phyloP scores from a whole-genome alignment of 192 early-diverging fungal species.

The Coemansia sp. region DNA sequence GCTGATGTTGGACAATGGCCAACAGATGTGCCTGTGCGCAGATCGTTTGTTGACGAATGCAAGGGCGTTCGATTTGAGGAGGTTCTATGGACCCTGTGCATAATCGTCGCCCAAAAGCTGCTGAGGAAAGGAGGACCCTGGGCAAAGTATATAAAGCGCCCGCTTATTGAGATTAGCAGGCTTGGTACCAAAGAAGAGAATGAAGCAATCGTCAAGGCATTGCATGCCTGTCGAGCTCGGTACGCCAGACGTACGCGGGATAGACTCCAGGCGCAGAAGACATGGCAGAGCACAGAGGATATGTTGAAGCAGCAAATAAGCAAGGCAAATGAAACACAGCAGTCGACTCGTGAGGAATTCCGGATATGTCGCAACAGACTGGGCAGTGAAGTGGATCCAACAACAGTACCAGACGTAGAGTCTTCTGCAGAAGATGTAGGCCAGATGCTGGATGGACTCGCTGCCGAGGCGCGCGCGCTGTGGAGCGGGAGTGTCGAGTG shows the following conservation, averaged over 20 bases:
- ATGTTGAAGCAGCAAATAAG: constrained; percentile 6
- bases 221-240: constrained; percentile 15
- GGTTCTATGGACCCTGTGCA: constrained; percentile 33
- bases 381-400: background rate
- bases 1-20: constrained; percentile 27
- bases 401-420: constrained; percentile 19
- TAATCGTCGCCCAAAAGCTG: constrained; percentile 7
- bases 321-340: background rate
- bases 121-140: constrained; percentile 7
- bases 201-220: background rate
- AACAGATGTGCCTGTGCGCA: constrained; percentile 32
- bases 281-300: constrained; percentile 20
- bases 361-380: constrained; percentile 24
- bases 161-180: background rate
- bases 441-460: constrained; percentile 9
- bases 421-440: constrained; percentile 16
- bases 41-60: constrained; percentile 53
- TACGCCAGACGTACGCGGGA: constrained; percentile 41
- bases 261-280: constrained; percentile 20
- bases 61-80: constrained; percentile 43
- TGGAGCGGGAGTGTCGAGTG: constrained; percentile 35
- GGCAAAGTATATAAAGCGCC: constrained; percentile 19
- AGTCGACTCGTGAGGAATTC: constrained; percentile 12
- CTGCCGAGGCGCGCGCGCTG: constrained; percentile 19
- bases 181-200: background rate